Conservation (phyloP, 768 basidiomycete species). For the Boletus sp. region DNA sequence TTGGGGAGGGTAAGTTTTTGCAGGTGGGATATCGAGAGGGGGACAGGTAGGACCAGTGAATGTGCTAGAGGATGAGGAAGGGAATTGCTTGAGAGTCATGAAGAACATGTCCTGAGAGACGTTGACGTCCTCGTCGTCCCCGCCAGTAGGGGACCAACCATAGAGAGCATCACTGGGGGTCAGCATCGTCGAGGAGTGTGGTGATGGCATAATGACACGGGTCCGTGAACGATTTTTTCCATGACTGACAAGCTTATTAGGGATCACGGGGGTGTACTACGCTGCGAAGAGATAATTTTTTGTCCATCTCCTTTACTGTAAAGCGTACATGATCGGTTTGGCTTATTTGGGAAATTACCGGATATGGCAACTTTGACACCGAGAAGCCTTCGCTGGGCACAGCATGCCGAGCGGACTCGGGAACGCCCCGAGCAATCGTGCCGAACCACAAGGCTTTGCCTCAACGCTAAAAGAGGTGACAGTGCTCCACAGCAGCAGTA, state of each 20-base stretch:
- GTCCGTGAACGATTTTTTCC: not conserved
- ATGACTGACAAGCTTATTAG: constrained; percentile 5
- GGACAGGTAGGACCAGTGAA: constrained; percentile 14
- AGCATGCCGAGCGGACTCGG: not conserved
- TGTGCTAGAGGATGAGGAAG: not conserved
- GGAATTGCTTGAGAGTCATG: constrained; percentile 4
- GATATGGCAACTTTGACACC: constrained; percentile 10
- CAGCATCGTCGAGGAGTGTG: constrained; percentile 6
- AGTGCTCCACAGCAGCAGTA: constrained; percentile 1
- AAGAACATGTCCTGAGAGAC: constrained; percentile 19
- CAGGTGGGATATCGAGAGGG: constrained; percentile 8
- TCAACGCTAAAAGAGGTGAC: not conserved
- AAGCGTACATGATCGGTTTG: not conserved
- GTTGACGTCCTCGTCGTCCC: constrained; percentile 30
- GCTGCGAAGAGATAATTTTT: not conserved
- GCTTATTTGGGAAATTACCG: not conserved
- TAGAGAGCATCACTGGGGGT: constrained; percentile 10
- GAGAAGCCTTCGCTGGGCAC: constrained; percentile 6
- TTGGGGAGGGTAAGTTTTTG: not conserved
- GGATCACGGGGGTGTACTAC: not conserved
- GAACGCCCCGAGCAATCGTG: not conserved
- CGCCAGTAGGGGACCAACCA: constrained; percentile 30
- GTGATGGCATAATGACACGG: not conserved
- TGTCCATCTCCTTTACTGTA: not conserved
- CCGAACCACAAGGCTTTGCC: not conserved